Conservation (phyloP, 2,329 filamentous ascomycete species). For the Fusarium torreyae region DNA sequence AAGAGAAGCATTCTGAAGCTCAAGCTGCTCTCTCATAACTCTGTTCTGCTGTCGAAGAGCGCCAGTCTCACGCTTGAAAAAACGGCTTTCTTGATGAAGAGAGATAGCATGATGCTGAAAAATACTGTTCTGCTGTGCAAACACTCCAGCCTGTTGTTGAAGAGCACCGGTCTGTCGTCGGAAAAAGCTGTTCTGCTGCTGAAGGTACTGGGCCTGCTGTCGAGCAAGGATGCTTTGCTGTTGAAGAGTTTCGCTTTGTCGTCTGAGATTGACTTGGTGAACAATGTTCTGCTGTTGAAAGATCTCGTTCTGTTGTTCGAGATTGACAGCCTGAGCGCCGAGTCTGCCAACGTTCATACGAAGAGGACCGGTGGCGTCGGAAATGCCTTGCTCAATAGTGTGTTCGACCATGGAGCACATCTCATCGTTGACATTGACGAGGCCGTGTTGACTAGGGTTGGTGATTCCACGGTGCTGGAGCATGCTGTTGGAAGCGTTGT, state of each 20-base stretch:
- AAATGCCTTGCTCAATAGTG: conserved; percentile 53
- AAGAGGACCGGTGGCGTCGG: conserved; percentile 52
- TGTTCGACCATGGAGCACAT: conserved; percentile 53
- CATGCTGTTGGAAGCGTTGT: conserved; percentile 20
- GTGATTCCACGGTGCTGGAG: conserved; percentile 3
- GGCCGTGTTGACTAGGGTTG: conserved; percentile 12
- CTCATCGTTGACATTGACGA: conserved; percentile 37
- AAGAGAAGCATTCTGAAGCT: conserved; percentile 44
- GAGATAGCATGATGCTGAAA: not conserved
- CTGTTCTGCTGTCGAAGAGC: conserved; percentile 46
- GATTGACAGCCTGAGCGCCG: conserved; percentile 10
- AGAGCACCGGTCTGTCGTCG: not conserved
- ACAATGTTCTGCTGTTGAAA: conserved; percentile 1
- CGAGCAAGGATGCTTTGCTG: no score
- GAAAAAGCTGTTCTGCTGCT: not conserved
- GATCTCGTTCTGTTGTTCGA: conserved; percentile 49
- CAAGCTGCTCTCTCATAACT: conserved; percentile 48
- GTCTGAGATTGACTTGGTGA: no score
- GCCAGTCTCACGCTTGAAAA: conserved; percentile 32
- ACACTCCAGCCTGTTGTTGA: not conserved
- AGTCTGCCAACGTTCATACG: conserved; percentile 48
- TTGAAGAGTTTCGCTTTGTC: no score
- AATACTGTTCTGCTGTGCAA: conserved; percentile 4
- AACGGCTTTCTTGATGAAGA: conserved; percentile 23
- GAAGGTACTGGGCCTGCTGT: not conserved